Base-by-base conservation (phyloP, 768 basidiomycete genomes). In the Sarcomyxa edulis region DNA sequence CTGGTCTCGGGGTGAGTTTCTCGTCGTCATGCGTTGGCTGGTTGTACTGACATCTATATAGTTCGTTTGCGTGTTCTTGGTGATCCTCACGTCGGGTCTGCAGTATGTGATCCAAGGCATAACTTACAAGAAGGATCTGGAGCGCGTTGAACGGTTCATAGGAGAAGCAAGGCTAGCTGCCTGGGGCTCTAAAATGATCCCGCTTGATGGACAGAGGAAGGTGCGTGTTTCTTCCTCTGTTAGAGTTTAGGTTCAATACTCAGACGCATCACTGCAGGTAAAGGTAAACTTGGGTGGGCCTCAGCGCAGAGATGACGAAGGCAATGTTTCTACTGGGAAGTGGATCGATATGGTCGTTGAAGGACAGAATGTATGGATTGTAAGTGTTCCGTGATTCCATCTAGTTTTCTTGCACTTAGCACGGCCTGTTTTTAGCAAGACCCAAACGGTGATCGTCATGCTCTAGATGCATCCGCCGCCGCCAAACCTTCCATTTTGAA, bases 261-360 rank as follows among this genome's bases (percentile, higher is more conserved):
- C 27, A 24, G 14, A 20, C 6, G 21, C 18, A 20, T 32, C 29
- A n/a, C 10, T 16, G 15, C 48, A 87, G 85, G 81, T 89, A 43
- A 85, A 75, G 50, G 72, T 90, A 16, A 84, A 78, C 51, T 59
- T 84, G 4, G 80, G 81, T 9, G 78, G 73, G 21, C 56, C 60
- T 10, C 62, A 63, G 33, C 66, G 65, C 16, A 42, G 60, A 6
- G 76, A 81, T 47, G 79, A 76, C 42, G 78, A 76, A 37, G 82
- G 81, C 4, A 70, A 73, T 41, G 45, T 58, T 12, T 52, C 64
- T 16, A 55, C 59, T 21, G 74, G 69, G 6, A 75, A 71, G 55
- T 72, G 63, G 61, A 64, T 91, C 42, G 88, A 92, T 43, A 79
- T 91, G 79, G 69, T 90, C 14, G 90, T 94, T 8, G 84, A 90